These are phyloP conservation scores for Lactarius tabidus DNA, from an alignment of 768 basidiomycete genomes.

Conservation along the genomic window DNA sequence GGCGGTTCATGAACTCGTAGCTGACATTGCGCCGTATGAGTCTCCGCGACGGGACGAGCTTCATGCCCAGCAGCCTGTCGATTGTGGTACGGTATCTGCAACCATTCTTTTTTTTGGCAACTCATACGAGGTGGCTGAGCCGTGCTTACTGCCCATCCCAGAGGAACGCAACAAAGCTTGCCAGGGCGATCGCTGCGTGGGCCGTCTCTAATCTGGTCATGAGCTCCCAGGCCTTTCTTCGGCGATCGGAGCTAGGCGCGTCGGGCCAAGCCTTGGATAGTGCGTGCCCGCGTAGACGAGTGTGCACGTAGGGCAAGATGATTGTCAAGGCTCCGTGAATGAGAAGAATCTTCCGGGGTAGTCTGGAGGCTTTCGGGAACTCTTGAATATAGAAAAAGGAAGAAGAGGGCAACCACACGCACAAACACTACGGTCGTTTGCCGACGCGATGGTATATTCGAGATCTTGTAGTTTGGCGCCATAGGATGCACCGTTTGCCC, in stretches of 20 bases:
- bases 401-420: constrained; percentile 23
- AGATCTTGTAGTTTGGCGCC: constrained; percentile 81
- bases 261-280: constrained; percentile 90
- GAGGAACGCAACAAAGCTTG: constrained; percentile 81
- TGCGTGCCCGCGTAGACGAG: constrained; percentile 67
- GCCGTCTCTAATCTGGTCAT: constrained; percentile 64
- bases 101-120: not conserved
- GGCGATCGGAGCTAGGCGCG: constrained; percentile 71
- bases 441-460: constrained; percentile 44
- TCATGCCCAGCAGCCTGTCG: constrained; percentile 73
- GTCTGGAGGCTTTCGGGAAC: constrained; percentile 49
- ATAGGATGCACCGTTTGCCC: constrained; percentile 77
- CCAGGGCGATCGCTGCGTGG: constrained; percentile 56
- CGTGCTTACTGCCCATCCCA: constrained; percentile 77
- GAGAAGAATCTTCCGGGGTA: constrained; percentile 57
- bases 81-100: constrained; percentile 79
- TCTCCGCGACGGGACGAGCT: constrained; percentile 64
- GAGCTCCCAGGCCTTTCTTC: constrained; percentile 68
- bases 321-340: constrained; percentile 71
- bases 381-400: constrained; percentile 18
- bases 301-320: constrained; percentile 73
- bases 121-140: not conserved
- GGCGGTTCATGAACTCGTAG: constrained; percentile 99
- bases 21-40: constrained; percentile 80
- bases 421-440: constrained; percentile 8